These are phyloP conservation scores for Phytophthora aleatoria DNA, from an alignment of 352 stramenopile species.

Conservation along the genomic window DNA sequence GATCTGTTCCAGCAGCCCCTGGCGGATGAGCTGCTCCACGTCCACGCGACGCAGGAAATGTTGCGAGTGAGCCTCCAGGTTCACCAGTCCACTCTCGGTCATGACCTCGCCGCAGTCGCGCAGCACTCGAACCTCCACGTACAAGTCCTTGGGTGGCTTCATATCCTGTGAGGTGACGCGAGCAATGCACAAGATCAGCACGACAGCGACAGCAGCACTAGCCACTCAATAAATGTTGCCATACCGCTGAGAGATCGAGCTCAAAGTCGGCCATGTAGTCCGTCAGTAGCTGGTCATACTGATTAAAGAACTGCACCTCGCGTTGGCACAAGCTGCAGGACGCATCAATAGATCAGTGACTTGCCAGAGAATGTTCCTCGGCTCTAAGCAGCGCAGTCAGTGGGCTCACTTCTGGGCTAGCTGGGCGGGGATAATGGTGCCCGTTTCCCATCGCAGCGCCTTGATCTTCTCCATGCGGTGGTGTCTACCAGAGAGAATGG, in stretches of 20 bases:
- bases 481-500: conserved; percentile 28
- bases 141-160: conserved; percentile 91
- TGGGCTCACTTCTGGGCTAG: conserved; percentile 67
- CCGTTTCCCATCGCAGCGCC: conserved; percentile 90
- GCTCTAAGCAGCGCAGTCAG: neutral
- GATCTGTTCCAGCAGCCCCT: conserved; percentile 86
- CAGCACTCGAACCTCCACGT: conserved; percentile 89
- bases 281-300: conserved; percentile 91
- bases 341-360: neutral
- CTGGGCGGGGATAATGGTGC: conserved; percentile 81
- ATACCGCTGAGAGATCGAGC: conserved; percentile 83
- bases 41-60: conserved; percentile 89
- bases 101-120: conserved; percentile 91
- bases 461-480: conserved; percentile 89
- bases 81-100: conserved; percentile 89
- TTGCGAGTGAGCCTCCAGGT: conserved; percentile 86
- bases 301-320: conserved; percentile 91
- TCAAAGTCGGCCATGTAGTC: conserved; percentile 91
- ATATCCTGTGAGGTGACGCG: conserved; percentile 52
- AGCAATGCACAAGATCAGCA: conserved; percentile 18
- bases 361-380: neutral
- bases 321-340: conserved; percentile 69
- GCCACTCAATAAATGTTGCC: neutral
- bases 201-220: conserved; percentile 8
- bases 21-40: conserved; percentile 84